Base-by-base conservation (phyloP, 2,329 filamentous ascomycete species). In the Geosmithia flava region DNA sequence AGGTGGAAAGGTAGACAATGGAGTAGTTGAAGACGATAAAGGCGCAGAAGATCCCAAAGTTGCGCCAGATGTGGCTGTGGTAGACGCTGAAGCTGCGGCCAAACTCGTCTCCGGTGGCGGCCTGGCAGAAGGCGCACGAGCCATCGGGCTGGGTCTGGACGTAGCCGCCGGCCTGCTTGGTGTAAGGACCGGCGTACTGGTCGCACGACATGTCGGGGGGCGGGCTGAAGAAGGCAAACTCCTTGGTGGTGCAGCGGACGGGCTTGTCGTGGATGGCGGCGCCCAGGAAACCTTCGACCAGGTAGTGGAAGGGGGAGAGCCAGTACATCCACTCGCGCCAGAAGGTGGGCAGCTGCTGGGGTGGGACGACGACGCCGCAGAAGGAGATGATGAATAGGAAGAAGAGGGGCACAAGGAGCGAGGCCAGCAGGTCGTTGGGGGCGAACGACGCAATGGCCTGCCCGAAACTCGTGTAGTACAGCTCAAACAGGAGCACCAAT, bases 321-420 rank as follows among this genome's bases (percentile, higher is more conserved):
- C 75, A 78, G 60, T 85, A 85, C 76, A 82, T 78, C 74, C 74
- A 79, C 7, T 62, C 63, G 15, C 70, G 68, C 82, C 83, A 86
- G 59, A 86, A 86, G 1, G 67, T 60, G 0, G 78, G 77, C 1
- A 87, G 62, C 3, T 70, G 69, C 2, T 53, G 56, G 16, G 77
- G 78, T 0, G 82, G 81, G 1, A 86, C 81, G 10, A 85, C 74
- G 6, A 86, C 79, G 49, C 83, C 83, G 59, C 81, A 85, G 69
- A 87, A 87, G 8, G 75, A 75, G 20, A 84, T 71, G 39, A 85
- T 73, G 55, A 86, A 85, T 23, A 81, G 73, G 65, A 86, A 84
- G 62, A 85, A 83, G 3, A 84, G 59, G 0, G 83, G 83, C 1
- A 85, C 80, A 1, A 85, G 67, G 0, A 85, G 63, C 3, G 77